Percentiles rank a stretch among this genome's conserved stretches.
phyloP scores from a whole-genome alignment of 805 yeast species.

The Spathaspora passalidarum region DNA sequence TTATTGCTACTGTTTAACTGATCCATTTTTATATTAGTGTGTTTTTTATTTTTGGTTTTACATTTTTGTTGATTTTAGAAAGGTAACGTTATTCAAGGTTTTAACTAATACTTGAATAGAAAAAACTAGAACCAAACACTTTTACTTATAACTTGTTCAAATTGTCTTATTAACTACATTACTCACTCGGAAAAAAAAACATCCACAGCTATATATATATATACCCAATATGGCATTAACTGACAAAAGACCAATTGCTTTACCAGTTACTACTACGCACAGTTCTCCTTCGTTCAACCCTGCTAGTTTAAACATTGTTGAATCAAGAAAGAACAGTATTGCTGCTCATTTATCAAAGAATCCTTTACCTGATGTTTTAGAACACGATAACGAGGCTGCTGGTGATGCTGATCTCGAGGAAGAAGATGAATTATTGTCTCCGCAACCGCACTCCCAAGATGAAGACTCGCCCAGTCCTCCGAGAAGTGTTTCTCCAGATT shows the following conservation, averaged over 20 bases:
- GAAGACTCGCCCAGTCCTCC: slow-evolving; percentile 33
- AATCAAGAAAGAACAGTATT: slow-evolving; percentile 3
- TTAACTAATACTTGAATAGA: not conserved
- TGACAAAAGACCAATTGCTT: slow-evolving; percentile 60
- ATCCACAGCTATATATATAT: not conserved
- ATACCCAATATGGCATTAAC: slow-evolving; percentile 56
- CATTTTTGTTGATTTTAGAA: not conserved
- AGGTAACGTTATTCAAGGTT: slow-evolving; percentile 1
- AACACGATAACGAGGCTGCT: slow-evolving; percentile 15
- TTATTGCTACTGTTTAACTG: not conserved
- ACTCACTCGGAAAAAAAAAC: not conserved
- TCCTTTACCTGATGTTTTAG: slow-evolving; percentile 7
- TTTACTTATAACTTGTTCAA: not conserved
- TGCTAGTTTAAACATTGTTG: slow-evolving; percentile 17
- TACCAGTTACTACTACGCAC: slow-evolving; percentile 48
- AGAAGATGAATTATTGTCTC: slow-evolving; percentile 17
- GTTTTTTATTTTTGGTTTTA: not conserved
- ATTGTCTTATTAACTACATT: not conserved
- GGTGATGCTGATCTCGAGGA: slow-evolving; percentile 23
- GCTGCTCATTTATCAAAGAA: slow-evolving; percentile 1
- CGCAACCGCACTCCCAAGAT: slow-evolving; percentile 8
- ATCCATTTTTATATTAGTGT: not conserved
- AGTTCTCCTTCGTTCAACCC: slow-evolving; percentile 43
- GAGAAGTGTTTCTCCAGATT: slow-evolving; percentile 43
- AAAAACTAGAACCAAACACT: not conserved